Conservation (phyloP, 306 rosid genomes). For the Rosa multiflora region DNA sequence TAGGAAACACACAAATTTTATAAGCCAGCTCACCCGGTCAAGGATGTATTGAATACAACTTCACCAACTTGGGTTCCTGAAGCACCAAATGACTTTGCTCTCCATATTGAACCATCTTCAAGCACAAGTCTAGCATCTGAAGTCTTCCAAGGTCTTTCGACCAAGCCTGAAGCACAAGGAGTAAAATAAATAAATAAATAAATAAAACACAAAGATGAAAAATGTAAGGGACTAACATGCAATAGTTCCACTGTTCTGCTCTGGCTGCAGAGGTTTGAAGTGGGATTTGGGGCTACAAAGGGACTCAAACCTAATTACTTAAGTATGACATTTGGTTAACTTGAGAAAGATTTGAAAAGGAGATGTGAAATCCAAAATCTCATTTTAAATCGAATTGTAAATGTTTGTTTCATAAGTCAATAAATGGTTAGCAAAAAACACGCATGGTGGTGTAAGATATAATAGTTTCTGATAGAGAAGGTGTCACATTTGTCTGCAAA, state of each 20-base stretch:
- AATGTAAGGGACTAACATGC: neutral
- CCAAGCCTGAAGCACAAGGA: slow-evolving; percentile 42
- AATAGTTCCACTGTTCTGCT: neutral
- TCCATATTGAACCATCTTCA: slow-evolving; percentile 97
- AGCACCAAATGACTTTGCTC: slow-evolving; percentile 93
- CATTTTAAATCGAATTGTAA: too few relatives aligned
- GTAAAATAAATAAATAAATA: neutral
- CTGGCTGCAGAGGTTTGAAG: too few relatives aligned
- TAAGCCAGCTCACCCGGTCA: slow-evolving; percentile 72
- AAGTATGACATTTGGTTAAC: too few relatives aligned
- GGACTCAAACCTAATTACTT: too few relatives aligned
- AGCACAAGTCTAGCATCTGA: slow-evolving; percentile 91
- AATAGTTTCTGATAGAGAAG: too few relatives aligned
- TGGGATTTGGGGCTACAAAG: too few relatives aligned
- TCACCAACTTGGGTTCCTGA: slow-evolving; percentile 97
- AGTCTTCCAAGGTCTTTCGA: slow-evolving; percentile 80
- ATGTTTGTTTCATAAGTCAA: too few relatives aligned
- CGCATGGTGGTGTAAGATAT: too few relatives aligned
- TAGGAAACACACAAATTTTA: neutral
- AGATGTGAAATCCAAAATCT: too few relatives aligned
- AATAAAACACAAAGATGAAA: neutral
- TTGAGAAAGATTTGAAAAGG: too few relatives aligned
- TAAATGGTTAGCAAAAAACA: too few relatives aligned
- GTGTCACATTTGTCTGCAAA: too few relatives aligned
- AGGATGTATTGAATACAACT: slow-evolving; percentile 90